Evolutionary conservation across 352 stramenopile genomes (phyloP).

Genomic region (Elongisporangium anandrum): DNA sequence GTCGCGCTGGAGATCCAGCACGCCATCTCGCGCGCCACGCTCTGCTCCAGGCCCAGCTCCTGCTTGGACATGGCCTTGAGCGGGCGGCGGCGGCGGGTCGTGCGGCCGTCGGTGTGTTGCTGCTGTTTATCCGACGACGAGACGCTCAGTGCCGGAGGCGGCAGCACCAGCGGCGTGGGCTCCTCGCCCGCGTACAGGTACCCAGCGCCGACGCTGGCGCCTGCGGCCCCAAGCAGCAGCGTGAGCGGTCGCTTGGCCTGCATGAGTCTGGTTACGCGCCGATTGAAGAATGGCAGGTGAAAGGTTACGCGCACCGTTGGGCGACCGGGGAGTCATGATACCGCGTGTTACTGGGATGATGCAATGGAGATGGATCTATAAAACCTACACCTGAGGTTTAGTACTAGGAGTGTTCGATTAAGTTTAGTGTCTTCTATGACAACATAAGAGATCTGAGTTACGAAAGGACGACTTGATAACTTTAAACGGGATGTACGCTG

Average conservation of each 20-base stretch:
- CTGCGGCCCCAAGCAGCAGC: constrained; percentile 40
- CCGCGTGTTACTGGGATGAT: neutral
- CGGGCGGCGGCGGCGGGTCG: constrained; percentile 13
- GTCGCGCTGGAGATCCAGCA: constrained; percentile 62
- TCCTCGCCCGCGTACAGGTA: constrained; percentile 52
- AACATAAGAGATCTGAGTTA: neutral
- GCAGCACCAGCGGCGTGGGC: constrained; percentile 2
- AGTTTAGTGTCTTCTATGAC: neutral
- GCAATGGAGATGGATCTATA: neutral
- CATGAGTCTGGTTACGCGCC: neutral
- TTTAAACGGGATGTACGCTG: neutral
- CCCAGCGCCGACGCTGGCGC: constrained; percentile 45
- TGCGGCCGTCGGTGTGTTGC: constrained; percentile 8
- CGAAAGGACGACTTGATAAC: neutral
- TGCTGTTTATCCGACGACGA: neutral
- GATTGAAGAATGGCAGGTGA: neutral
- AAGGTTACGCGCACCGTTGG: neutral
- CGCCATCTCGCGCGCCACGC: constrained; percentile 55
- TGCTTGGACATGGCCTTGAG: constrained; percentile 39
- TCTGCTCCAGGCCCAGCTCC: constrained; percentile 67
- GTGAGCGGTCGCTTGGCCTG: constrained; percentile 45
- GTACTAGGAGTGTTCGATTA: neutral
- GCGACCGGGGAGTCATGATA: neutral
- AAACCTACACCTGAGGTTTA: neutral
- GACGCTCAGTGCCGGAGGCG: neutral